Percentiles rank a stretch among this genome's conserved stretches.
Evolutionary conservation across 768 basidiomycete species (phyloP).

Genomic region (Agaricus subrufescens): DNA sequence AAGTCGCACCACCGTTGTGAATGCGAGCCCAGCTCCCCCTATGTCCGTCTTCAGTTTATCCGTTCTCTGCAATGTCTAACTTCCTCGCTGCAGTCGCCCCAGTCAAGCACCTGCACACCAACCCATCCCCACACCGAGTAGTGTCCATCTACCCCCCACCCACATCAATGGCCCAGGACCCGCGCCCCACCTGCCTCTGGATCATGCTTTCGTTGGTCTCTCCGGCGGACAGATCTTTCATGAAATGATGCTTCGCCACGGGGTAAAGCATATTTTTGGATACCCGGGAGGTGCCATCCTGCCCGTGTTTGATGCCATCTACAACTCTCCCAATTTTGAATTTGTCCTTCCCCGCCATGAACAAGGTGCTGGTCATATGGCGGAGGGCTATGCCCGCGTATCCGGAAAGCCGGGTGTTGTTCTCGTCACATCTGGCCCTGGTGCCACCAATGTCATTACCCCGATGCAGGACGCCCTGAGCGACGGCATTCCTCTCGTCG

Average conservation of each 20-base stretch:
- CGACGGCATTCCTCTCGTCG: slow-evolving; percentile 91
- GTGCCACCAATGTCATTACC: slow-evolving; percentile 96
- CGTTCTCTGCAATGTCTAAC: not conserved
- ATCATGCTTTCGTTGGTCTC: slow-evolving; percentile 87
- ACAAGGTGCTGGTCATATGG: slow-evolving; percentile 99
- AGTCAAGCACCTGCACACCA: slow-evolving; percentile 52
- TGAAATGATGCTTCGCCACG: slow-evolving; percentile 98
- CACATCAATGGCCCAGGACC: slow-evolving; percentile 32
- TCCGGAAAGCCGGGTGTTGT: slow-evolving; percentile 97
- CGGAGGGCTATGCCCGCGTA: slow-evolving; percentile 96
- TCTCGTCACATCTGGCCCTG: slow-evolving; percentile 96
- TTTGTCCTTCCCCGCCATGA: slow-evolving; percentile 96
- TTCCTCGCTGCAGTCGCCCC: slow-evolving; percentile 45
- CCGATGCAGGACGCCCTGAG: slow-evolving; percentile 97
- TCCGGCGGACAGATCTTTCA: slow-evolving; percentile 98
- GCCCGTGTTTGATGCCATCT: slow-evolving; percentile 99
- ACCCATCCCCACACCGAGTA: slow-evolving; percentile 34
- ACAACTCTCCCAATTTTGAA: slow-evolving; percentile 91
- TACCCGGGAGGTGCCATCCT: slow-evolving; percentile 98
- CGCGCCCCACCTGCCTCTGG: slow-evolving; percentile 48
- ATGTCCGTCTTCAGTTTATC: slow-evolving; percentile 39
- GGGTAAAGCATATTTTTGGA: slow-evolving; percentile 94
- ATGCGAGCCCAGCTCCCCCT: slow-evolving; percentile 57
- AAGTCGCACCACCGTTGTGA: slow-evolving; percentile 58
- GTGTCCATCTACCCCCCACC: slow-evolving; percentile 25